phyloP scores from a whole-genome alignment of 192 early-diverging fungal genomes.

The Coemansia sp. region DNA sequence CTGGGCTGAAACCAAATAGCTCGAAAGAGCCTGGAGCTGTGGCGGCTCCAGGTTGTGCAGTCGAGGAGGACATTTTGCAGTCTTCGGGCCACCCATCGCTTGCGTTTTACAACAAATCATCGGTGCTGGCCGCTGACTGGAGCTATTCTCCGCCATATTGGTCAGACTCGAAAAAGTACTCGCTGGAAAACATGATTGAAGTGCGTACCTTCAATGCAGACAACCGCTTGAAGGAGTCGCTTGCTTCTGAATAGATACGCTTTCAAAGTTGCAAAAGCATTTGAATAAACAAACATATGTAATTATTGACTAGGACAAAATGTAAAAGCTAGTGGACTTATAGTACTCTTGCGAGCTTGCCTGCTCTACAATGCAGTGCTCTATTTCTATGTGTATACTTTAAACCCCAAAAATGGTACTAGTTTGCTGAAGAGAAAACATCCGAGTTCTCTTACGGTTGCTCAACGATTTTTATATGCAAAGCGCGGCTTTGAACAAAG shows the following conservation, averaged over 20 bases:
- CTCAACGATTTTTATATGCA: neutral
- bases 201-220: conserved; percentile 61
- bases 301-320: neutral
- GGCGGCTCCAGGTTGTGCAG: conserved; percentile 17
- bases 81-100: conserved; percentile 28
- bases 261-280: neutral
- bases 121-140: conserved; percentile 14
- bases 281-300: neutral
- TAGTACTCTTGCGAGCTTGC: neutral
- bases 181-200: conserved; percentile 61
- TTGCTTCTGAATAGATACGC: neutral
- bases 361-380: neutral
- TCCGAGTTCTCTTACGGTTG: too few relatives aligned
- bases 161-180: conserved; percentile 64
- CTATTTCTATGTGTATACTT: neutral
- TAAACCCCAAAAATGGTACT: neutral
- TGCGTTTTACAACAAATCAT: conserved; percentile 16
- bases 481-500: neutral
- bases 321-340: neutral
- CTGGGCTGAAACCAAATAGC: neutral
- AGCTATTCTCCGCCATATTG: conserved; percentile 40
- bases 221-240: conserved; percentile 31
- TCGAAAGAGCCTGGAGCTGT: neutral
- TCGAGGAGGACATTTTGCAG: conserved; percentile 21
- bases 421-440: neutral